Conservation (phyloP, 2,329 filamentous ascomycete genomes). For the Pseudogymnoascus sp. region DNA sequence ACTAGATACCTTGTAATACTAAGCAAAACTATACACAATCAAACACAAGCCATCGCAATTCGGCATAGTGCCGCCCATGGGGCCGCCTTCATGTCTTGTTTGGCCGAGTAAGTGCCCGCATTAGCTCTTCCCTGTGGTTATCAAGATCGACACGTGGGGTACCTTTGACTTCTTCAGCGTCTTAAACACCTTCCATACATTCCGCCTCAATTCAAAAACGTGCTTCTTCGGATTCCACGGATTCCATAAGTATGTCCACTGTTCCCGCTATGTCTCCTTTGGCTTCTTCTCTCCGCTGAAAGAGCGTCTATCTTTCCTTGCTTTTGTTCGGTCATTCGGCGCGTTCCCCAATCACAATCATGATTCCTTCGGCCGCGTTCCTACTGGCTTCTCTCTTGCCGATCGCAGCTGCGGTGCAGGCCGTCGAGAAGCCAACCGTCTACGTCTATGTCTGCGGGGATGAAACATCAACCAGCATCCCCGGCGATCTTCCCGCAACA, state of each 20-base stretch:
- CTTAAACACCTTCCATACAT: neutral
- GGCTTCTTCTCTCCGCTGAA: neutral
- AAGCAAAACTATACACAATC: neutral
- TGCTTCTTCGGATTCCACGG: neutral
- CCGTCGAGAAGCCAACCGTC: constrained; percentile 4
- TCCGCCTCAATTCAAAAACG: neutral
- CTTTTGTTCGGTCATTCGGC: neutral
- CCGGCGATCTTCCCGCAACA: neutral
- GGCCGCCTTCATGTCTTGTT: neutral
- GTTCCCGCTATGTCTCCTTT: neutral
- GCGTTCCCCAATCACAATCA: neutral
- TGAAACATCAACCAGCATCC: neutral
- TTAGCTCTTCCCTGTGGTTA: constrained; percentile 2
- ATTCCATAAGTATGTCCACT: neutral
- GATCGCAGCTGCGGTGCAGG: constrained; percentile 1
- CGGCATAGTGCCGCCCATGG: neutral
- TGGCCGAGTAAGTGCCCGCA: constrained; percentile 1
- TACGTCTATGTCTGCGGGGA: constrained; percentile 1
- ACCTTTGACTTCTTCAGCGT: neutral
- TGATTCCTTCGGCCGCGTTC: neutral
- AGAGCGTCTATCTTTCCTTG: neutral
- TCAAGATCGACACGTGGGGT: constrained; percentile 7
- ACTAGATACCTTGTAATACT: neutral
- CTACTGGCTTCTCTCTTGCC: neutral
- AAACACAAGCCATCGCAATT: neutral